Base-by-base conservation (phyloP, 1,139 yeast genomes). In the Geotrichum reessii region DNA sequence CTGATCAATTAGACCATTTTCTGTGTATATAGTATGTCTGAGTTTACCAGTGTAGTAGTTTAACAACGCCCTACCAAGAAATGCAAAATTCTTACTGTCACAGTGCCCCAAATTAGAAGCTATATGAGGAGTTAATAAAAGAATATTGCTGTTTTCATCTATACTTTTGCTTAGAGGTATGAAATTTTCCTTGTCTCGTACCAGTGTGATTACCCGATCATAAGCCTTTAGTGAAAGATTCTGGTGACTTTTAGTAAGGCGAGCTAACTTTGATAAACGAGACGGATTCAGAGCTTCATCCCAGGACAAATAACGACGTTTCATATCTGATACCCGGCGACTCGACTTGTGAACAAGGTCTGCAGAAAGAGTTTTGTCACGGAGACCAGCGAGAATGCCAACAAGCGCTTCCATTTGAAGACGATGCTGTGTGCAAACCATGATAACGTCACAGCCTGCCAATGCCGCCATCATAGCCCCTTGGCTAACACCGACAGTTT, bases 381-480 rank as follows among this genome's bases (percentile, higher is more conserved):
- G 73, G 9, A 82, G 74, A 0, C 86, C 87, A 60, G 81, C 81
- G 55, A 76, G 69, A 63, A 84, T 73, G 1, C 84, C 81, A 25
- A 78, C 80, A 6, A 83, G 74, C 3, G 86, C 87, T 66, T 84
- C 87, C 54, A 77, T 75, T 66, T 84, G 89, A 48, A 82, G 73
- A n/a, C 75, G 72, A 64, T 73, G 73, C 61, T 82, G 82, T 61
- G 83, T 84, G 65, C 88, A 84, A 11, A 84, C 86, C 76, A 83
- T 76, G 4, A 84, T 82, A 65, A 84, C 74, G 67, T 84, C 88
- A 70, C 88, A 84, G 0, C 87, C 86, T 1, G 88, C 88, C 60
- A 79, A 77, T 4, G 83, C 73, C 0, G 87, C 85, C 67, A 83
- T 73, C 1, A 82, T 79, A 0, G 84, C 85, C 5, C 88, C 88